Base-by-base conservation (phyloP, 352 stramenopile species). In the Phytopythium ostracodes region DNA sequence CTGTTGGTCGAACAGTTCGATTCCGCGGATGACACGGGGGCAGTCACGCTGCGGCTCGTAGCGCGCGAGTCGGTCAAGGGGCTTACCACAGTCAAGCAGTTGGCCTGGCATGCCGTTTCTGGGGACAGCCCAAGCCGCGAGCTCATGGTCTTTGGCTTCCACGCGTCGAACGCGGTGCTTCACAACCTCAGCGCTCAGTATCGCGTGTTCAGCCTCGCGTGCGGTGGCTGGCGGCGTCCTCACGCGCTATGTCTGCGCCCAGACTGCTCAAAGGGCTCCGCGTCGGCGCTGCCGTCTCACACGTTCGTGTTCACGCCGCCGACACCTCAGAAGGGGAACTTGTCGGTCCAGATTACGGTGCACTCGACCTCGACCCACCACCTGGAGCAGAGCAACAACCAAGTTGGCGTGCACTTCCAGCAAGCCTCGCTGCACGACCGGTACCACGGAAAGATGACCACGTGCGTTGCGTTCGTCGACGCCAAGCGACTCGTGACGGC, bases 141-240 rank as follows among this genome's bases (percentile, higher is more conserved):
- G 33, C 77, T 96, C 11, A 70, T 94, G 51, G 85, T 91, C 12
- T 92, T 96, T 62, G 87, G 87, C 17, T 96, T 96, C 65, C 81
- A 94, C 51, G 79, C 87, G 15, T 76, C 79, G 7, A 68, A 83
- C 50, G 87, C 84, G 12, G 72, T 93, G 60, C 53, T 96, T 9
- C 71, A 91, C 68, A 95, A 95, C 62, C 71, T 87, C 20, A 77
- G 81, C 9, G 66, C 84, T 0, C 79, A 89, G 57, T 89, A 91
- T 63, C 86, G 86, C 18, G 29, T 94, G 12, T 89, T 96, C 60
- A 81, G 73, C 49, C 62, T 95, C 20, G 78, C 89, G 40, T 93
- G 84, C 38, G 87, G 87, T 29, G 86, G 86, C n/a, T 96, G 86
- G 86, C 82, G 86, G 1, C 82, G 87, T 15, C 87, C 87, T 0